These are phyloP conservation scores for Prunella vulgaris DNA, from an alignment of 257 asterid genomes.

Conservation along the genomic window DNA sequence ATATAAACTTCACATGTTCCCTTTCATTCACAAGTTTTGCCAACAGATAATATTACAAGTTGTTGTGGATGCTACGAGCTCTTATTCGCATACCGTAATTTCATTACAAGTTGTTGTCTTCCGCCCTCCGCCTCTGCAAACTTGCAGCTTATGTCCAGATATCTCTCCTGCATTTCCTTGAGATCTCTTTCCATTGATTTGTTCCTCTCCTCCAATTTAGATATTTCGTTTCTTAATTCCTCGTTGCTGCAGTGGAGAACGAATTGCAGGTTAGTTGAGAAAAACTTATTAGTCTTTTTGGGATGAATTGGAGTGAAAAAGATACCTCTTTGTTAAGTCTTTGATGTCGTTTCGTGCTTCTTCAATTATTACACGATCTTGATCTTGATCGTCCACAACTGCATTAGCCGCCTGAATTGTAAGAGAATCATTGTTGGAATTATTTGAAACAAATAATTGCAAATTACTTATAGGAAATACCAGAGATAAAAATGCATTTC, in stretches of 20 bases:
- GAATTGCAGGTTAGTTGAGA: conserved; percentile 5
- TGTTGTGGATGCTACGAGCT: conserved; percentile 16
- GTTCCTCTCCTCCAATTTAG: conserved; percentile 45
- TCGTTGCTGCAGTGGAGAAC: conserved; percentile 18
- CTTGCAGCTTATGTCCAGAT: conserved; percentile 82
- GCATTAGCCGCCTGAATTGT: conserved; percentile 32
- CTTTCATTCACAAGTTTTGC: too few relatives aligned
- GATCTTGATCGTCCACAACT: conserved; percentile 19
- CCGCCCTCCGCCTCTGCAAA: conserved; percentile 97
- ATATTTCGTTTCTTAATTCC: conserved; percentile 33
- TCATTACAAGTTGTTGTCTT: conserved; percentile 86
- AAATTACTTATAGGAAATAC: too few relatives aligned
- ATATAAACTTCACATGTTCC: too few relatives aligned
- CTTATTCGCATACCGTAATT: conserved; percentile 56
- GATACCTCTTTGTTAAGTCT: conserved; percentile 17
- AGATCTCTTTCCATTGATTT: conserved; percentile 59
- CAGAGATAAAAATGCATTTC: too few relatives aligned
- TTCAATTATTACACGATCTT: neutral
- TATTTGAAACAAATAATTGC: neutral
- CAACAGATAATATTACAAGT: too few relatives aligned
- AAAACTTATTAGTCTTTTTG: neutral
- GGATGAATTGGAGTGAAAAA: neutral
- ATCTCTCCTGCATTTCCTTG: conserved; percentile 87
- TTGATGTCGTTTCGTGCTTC: neutral
- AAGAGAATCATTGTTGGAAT: conserved; percentile 8